These are phyloP conservation scores for Lolium rigidum DNA, from an alignment of 176 grass and related monocot genomes.

Conservation along the genomic window DNA sequence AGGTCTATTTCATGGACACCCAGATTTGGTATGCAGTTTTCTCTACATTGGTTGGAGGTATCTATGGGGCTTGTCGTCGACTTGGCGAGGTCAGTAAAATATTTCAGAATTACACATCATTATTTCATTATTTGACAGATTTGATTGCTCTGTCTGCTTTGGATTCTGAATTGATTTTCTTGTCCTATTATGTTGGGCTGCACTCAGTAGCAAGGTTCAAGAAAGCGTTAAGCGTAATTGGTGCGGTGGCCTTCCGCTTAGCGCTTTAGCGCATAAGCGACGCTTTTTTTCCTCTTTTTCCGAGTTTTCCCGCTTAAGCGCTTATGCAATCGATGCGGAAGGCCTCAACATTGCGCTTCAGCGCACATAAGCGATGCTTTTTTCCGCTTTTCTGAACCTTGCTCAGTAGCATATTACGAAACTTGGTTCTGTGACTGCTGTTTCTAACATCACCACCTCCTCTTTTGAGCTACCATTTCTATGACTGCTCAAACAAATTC, in stretches of 20 bases:
- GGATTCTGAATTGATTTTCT: not conserved
- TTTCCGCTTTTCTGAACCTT: too few relatives aligned
- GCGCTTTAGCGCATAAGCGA: too few relatives aligned
- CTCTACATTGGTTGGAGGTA: constrained; percentile 92
- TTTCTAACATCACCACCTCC: not conserved
- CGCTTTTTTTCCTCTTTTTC: too few relatives aligned
- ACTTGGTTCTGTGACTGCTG: not conserved
- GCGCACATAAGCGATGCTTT: too few relatives aligned
- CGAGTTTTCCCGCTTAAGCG: too few relatives aligned
- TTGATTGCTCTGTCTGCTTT: not conserved
- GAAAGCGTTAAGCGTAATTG: too few relatives aligned
- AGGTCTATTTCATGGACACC: constrained; percentile 99
- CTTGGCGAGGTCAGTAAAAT: constrained; percentile 85
- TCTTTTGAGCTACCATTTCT: not conserved
- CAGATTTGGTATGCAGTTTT: constrained; percentile 99
- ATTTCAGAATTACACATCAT: not conserved
- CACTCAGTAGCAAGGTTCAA: not conserved
- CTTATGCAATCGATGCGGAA: too few relatives aligned
- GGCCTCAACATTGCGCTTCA: too few relatives aligned
- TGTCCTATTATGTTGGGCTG: constrained; percentile 16
- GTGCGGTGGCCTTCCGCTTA: too few relatives aligned
- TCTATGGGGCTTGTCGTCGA: constrained; percentile 95
- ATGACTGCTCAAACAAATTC: not conserved
- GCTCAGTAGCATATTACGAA: constrained; percentile 13
- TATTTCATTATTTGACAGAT: not conserved